These are phyloP conservation scores for Croton laevigatus DNA, from an alignment of 441 rosid genomes.

Conservation along the genomic window DNA sequence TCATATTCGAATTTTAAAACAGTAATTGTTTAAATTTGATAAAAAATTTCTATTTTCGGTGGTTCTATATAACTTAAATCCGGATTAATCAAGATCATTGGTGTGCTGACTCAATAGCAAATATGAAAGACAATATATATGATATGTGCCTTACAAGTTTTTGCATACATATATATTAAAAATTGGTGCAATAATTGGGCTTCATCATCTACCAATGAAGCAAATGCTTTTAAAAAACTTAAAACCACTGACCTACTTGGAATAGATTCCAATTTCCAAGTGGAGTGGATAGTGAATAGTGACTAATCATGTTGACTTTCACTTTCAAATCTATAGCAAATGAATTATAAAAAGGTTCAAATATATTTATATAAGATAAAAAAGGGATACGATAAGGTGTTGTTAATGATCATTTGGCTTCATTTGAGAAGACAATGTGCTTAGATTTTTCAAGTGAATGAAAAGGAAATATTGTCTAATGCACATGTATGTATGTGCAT, in stretches of 20 bases:
- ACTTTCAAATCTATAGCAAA: constrained; percentile 13
- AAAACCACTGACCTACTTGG: constrained; percentile 10
- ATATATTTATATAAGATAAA: too few species aligned
- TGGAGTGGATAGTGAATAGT: constrained; percentile 31
- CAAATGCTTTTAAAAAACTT: neutral
- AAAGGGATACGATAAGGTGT: neutral
- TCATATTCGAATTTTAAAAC: too few species aligned
- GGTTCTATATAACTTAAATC: too few species aligned
- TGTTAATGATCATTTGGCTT: neutral
- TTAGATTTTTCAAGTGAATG: neutral
- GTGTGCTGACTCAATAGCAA: too few species aligned
- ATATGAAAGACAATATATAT: constrained; percentile 1
- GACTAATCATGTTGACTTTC: constrained; percentile 27
- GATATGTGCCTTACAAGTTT: neutral
- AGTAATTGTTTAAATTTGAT: too few species aligned
- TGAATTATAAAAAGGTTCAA: neutral
- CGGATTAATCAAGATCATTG: too few species aligned
- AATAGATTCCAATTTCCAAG: constrained; percentile 33
- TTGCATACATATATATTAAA: neutral
- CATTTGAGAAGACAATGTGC: constrained; percentile 1
- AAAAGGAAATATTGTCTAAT: neutral
- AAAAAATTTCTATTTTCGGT: too few species aligned
- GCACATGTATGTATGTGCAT: neutral
- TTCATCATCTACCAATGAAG: neutral
- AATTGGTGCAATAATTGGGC: neutral